phyloP scores from a whole-genome alignment of 805 yeast species.

The Candida suzukii region DNA sequence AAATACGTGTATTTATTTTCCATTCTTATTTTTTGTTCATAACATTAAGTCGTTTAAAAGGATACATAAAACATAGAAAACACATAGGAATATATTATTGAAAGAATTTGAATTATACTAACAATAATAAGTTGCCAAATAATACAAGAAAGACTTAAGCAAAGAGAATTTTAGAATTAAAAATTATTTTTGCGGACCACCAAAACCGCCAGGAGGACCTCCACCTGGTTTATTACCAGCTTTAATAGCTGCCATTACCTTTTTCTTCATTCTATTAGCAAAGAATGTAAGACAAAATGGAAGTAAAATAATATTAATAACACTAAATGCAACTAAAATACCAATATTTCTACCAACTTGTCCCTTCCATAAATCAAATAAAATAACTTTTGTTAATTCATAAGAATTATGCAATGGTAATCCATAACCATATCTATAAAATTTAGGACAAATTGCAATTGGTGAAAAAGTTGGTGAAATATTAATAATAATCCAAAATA shows the following conservation, averaged over 20 bases:
- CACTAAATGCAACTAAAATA: slow-evolving; percentile 57
- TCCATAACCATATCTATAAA: slow-evolving; percentile 60
- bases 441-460: slow-evolving; percentile 44
- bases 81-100: too few relatives aligned
- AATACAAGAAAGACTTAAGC: too few relatives aligned
- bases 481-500: slow-evolving; percentile 63
- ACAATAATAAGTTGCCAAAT: too few relatives aligned
- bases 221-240: too few relatives aligned
- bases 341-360: slow-evolving; percentile 55
- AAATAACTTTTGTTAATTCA: slow-evolving; percentile 52
- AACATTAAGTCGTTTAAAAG: too few relatives aligned
- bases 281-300: slow-evolving; percentile 40
- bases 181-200: too few relatives aligned
- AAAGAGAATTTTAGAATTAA: too few relatives aligned
- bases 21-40: too few relatives aligned
- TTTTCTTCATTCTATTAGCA: slow-evolving; percentile 27
- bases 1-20: too few relatives aligned
- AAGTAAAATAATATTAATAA: slow-evolving; percentile 33
- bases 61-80: too few relatives aligned
- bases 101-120: too few relatives aligned
- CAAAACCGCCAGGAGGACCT: too few relatives aligned
- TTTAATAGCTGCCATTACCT: background rate
- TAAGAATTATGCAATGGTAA: slow-evolving; percentile 63
- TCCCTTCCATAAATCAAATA: slow-evolving; percentile 51
- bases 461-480: slow-evolving; percentile 66